Evolutionary conservation across 2,329 filamentous ascomycete genomes (phyloP).

Genomic region (Alternaria sp.): DNA sequence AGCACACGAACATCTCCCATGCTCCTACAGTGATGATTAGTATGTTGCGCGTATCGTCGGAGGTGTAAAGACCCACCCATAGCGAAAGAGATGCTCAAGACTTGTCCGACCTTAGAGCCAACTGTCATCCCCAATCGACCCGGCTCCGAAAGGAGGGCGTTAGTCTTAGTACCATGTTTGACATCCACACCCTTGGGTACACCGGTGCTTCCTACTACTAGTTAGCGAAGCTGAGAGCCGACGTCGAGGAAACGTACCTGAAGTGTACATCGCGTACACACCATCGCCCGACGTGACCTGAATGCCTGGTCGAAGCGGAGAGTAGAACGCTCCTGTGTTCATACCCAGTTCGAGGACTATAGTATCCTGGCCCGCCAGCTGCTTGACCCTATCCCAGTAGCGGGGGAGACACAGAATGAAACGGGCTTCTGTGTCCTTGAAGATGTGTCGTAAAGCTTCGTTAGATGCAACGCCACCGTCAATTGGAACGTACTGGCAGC

Average conservation of each 20-base stretch:
- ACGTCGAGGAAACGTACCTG: constrained; percentile 37
- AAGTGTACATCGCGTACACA: constrained; percentile 62
- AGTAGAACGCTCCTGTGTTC: constrained; percentile 25
- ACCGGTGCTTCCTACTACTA: constrained; percentile 59
- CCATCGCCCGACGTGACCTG: constrained; percentile 36
- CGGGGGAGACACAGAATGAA: constrained; percentile 60
- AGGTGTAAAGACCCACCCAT: constrained; percentile 61
- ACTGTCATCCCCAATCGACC: constrained; percentile 61
- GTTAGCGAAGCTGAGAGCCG: constrained; percentile 11
- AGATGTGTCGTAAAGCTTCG: constrained; percentile 57
- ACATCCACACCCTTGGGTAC: constrained; percentile 68
- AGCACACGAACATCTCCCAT: constrained; percentile 67
- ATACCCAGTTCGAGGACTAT: constrained; percentile 30
- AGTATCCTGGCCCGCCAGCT: constrained; percentile 23
- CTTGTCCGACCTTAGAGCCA: constrained; percentile 63
- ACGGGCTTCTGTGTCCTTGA: constrained; percentile 57
- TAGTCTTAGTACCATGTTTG: constrained; percentile 64
- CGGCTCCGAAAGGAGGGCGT: constrained; percentile 62
- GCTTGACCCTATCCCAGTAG: constrained; percentile 41
- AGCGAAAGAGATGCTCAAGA: constrained; percentile 68
- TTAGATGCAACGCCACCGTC: constrained; percentile 59
- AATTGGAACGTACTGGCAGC: constrained; percentile 67
- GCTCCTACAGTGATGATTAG: constrained; percentile 55
- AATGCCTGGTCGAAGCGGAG: constrained; percentile 29
- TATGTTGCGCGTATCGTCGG: background rate